phyloP scores from a whole-genome alignment of 441 rosid species.

The Adansonia gregorii region DNA sequence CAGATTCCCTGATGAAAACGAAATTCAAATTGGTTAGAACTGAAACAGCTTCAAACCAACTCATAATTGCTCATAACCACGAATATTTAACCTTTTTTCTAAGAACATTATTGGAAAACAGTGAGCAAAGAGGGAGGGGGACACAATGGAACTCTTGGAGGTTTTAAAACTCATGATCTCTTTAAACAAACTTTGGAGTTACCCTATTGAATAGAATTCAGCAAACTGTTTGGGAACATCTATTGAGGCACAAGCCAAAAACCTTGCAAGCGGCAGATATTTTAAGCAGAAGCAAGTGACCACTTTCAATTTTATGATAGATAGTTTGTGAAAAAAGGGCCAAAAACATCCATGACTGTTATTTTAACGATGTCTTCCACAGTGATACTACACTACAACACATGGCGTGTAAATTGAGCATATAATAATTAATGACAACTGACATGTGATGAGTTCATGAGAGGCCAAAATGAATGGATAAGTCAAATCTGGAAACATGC shows the following conservation, averaged over 20 bases:
- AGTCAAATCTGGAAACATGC: background rate
- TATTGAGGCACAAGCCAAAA: conserved; percentile 6
- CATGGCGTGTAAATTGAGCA: background rate
- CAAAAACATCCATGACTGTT: background rate
- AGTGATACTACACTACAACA: background rate
- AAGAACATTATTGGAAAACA: background rate
- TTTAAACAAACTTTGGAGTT: conserved; percentile 6
- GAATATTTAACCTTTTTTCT: background rate
- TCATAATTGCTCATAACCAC: background rate
- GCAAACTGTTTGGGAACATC: conserved; percentile 11
- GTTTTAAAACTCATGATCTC: background rate
- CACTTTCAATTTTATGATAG: conserved; percentile 8
- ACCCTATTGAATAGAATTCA: background rate
- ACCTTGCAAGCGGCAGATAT: conserved; percentile 14
- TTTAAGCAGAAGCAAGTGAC: conserved; percentile 21
- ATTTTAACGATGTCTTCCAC: background rate
- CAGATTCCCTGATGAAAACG: conserved; percentile 76
- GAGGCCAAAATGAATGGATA: background rate
- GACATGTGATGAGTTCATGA: background rate
- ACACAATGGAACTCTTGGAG: background rate
- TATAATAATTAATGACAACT: background rate
- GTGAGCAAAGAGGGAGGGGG: background rate
- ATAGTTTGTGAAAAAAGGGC: background rate
- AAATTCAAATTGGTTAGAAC: conserved; percentile 10
- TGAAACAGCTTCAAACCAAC: conserved; percentile 27